Evolutionary conservation across 306 rosid species (phyloP), one percentile per base, ranked within the genome.

Genomic region (Aeschynomene evenia): DNA sequence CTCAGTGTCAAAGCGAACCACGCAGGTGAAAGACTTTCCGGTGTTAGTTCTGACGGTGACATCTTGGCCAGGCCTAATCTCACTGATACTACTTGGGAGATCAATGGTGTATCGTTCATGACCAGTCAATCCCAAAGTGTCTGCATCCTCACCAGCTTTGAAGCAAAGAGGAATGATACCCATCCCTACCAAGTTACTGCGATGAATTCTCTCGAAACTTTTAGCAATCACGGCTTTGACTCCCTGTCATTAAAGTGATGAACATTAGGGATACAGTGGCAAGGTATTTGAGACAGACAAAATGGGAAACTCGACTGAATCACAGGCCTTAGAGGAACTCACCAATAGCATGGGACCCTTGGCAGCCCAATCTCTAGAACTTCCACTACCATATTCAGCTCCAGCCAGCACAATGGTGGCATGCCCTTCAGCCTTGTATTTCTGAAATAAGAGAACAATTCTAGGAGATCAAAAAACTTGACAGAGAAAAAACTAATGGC

Each of bases 351-450:
- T 95, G 67, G 99, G 99, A 64, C 99, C 99, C 96, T 95, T 95
- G 68, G 99, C 99, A 9, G 99, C 99, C 99, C 99, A 95, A 80
- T 95, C 99, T 73, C 99, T 78, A 63, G 99, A 95, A 84, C 99
- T 95, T 80, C 99, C 99, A 59, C 99, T 95, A 15, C 99, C 99
- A 74, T 95, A 95, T 77, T 95, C 99, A 1, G 99, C 99, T 65
- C 99, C 99, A 62, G 99, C 99, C 80, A 95, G 77, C 55, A 94
- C 80, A 73, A 91, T 81, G 80, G 97, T 94, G 68, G 70, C 92
- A 24, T 91, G 86, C 43, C 96, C 97, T 15, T 78, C 81, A 57
- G 83, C 64, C 84, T 85, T 95, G 81, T 95, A 95, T 80, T 71
- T 91, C 99, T 95, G 82, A 9, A 65, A 83, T 36, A 62, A 49